A percentile compares a stretch with the other conserved stretches of the same genome.
These are phyloP conservation scores for Hypoxylon lienhwacheense DNA, from an alignment of 495 filamentous ascomycete species.

Conservation along the genomic window DNA sequence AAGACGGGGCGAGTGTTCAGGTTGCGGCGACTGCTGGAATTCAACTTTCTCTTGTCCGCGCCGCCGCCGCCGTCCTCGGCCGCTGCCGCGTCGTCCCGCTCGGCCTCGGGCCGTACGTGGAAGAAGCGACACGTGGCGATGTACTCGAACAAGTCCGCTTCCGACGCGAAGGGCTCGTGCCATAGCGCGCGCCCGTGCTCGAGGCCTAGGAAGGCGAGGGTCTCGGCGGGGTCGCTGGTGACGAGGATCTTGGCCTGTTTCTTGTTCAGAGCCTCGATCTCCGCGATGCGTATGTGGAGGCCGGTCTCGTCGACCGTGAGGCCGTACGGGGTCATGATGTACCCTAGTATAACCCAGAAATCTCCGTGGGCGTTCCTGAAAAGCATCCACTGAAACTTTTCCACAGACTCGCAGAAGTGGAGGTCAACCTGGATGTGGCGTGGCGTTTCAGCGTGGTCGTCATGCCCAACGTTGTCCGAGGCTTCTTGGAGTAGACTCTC, in stretches of 20 bases:
- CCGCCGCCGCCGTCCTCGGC: conserved; percentile 23
- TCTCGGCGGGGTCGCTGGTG: conserved; percentile 52
- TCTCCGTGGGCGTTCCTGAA: conserved; percentile 68
- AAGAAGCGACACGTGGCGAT: conserved; percentile 57
- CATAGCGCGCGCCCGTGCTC: conserved; percentile 42
- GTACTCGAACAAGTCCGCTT: conserved; percentile 59
- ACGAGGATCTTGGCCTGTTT: conserved; percentile 61
- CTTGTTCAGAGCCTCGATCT: conserved; percentile 59
- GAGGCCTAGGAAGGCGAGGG: conserved; percentile 63
- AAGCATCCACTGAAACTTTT: conserved; percentile 58
- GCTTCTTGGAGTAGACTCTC: conserved; percentile 10
- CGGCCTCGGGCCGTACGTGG: conserved; percentile 33
- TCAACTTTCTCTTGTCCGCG: conserved; percentile 45
- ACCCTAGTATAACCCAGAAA: conserved; percentile 65
- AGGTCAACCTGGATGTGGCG: conserved; percentile 67
- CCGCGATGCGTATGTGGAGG: conserved; percentile 61
- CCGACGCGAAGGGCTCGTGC: conserved; percentile 50
- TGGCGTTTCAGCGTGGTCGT: not conserved
- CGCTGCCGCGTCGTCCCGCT: not conserved
- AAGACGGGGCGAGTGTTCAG: conserved; percentile 53
- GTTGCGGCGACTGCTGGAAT: conserved; percentile 54
- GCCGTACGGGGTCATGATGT: conserved; percentile 61
- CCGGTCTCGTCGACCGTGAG: conserved; percentile 63
- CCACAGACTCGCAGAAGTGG: conserved; percentile 47
- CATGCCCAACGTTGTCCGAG: not conserved